A percentile compares a stretch with the other conserved stretches of the same genome.
These are phyloP conservation scores for Trichoderma koningii DNA, from an alignment of 2,329 filamentous ascomycete genomes.

Conservation along the genomic window DNA sequence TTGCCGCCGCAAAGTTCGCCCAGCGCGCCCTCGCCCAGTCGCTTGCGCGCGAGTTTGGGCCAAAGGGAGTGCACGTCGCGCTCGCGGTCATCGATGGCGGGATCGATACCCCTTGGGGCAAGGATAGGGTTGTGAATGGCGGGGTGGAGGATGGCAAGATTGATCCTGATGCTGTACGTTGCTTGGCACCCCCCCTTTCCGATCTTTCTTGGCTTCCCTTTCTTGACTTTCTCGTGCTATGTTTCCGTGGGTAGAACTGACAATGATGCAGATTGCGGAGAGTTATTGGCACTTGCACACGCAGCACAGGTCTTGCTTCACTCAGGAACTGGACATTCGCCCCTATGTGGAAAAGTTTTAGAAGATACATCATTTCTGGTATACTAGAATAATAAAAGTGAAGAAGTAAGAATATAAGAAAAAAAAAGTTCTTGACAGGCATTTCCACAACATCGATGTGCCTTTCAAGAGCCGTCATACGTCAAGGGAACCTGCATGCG, in stretches of 20 bases:
- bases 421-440: not conserved
- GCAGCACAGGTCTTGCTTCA: slow-evolving; percentile 77
- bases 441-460: not conserved
- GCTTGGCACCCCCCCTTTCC: too few relatives aligned
- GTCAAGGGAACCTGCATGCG: too few relatives aligned
- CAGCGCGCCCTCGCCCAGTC: slow-evolving; percentile 72
- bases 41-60: slow-evolving; percentile 80
- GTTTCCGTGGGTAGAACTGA: not conserved
- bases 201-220: too few relatives aligned
- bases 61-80: slow-evolving; percentile 78
- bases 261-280: slow-evolving; percentile 69
- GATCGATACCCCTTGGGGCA: slow-evolving; percentile 77
- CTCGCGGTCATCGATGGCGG: slow-evolving; percentile 83
- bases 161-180: slow-evolving; percentile 68
- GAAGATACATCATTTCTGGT: slow-evolving; percentile 4
- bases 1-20: slow-evolving; percentile 80
- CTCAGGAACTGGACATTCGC: slow-evolving; percentile 77
- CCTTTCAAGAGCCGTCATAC: not conserved
- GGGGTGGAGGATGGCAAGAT: slow-evolving; percentile 64
- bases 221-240: not conserved
- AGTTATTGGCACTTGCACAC: slow-evolving; percentile 83
- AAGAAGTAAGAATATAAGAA: not conserved
- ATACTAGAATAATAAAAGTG: not conserved
- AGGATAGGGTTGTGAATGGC: slow-evolving; percentile 50
- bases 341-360: slow-evolving; percentile 85